Evolutionary conservation across 345 rosid genomes (phyloP), one percentile per base, ranked within the genome.

Genomic region (Corymbia maculata): DNA sequence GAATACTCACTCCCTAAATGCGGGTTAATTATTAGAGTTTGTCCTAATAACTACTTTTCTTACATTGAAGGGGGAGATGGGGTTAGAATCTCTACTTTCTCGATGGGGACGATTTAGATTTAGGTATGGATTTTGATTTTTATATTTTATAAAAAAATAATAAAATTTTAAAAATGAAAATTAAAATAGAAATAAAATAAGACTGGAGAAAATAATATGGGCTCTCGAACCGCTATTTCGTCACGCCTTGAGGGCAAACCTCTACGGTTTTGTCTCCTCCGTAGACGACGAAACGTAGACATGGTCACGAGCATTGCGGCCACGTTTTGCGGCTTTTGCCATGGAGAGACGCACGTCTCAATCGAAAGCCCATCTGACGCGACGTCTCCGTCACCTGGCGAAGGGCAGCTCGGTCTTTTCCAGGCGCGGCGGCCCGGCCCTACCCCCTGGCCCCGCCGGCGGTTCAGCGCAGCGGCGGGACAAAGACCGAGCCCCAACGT

Each of bases 311-410:
- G 75, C 14, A 21, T 36, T 42, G 45, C 85, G 51, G 87, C 88
- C 93, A 88, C 87, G 52, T 85, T 89, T 86, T 42, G 68, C 90
- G 94, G 92, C 92, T 85, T 86, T 90, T 86, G 16, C 19, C 17
- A 7, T 28, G 32, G 22, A 7, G 17, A 26, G 80, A 68, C 24
- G 85, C 61, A 61, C 10, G 42, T 49, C 75, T 15, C 42, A 19
- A 3, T n/a, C 75, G 6, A 22, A 3, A 14, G 15, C 15, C 66
- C 30, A 61, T 5, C 64, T 22, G 85, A 87, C 32, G 52, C 66
- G 88, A 64, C 49, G 50, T 42, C 51, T n/a, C 51, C 52, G 32
- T 50, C 55, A 52, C 51, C 51, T 15, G 30, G 64, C 5, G 52
- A 5, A 51, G 79, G 80, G 79, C 42, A 59, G 17, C 49, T 4